Evolutionary conservation across 2,329 filamentous ascomycete species (phyloP).

Genomic region (Cercospora sp.): DNA sequence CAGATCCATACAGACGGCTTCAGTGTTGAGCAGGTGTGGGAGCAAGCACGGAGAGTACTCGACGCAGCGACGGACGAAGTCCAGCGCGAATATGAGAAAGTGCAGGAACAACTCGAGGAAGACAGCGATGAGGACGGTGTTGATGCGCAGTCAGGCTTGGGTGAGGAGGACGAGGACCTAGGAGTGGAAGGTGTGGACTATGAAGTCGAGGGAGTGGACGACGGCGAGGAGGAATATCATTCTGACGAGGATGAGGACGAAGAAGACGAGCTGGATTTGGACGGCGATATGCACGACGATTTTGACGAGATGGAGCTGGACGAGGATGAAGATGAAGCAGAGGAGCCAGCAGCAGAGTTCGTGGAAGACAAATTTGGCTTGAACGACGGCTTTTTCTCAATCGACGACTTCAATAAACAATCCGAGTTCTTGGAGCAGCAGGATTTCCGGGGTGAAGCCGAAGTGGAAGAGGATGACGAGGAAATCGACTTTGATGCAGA

Average conservation of each 20-base stretch:
- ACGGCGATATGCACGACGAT: conserved; percentile 32
- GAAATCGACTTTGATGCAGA: conserved; percentile 87
- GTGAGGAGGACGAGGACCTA: conserved; percentile 36
- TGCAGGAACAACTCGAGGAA: conserved; percentile 25
- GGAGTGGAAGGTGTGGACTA: conserved; percentile 41
- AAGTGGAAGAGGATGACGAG: conserved; percentile 75
- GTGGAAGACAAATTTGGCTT: conserved; percentile 77
- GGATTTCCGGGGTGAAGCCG: conserved; percentile 75
- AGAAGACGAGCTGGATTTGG: conserved; percentile 44
- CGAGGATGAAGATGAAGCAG: conserved; percentile 48
- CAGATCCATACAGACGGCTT: conserved; percentile 87
- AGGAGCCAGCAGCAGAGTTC: conserved; percentile 57
- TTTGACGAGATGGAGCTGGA: conserved; percentile 37
- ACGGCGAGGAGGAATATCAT: conserved; percentile 40
- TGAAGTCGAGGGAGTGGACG: conserved; percentile 38
- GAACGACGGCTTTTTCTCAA: conserved; percentile 97
- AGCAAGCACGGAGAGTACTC: conserved; percentile 85
- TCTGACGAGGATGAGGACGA: conserved; percentile 42
- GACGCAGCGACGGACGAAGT: conserved; percentile 61
- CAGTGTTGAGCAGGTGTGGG: conserved; percentile 86
- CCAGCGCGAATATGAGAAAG: conserved; percentile 48
- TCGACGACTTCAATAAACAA: conserved; percentile 95
- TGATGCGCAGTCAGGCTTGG: conserved; percentile 35
- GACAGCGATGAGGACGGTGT: conserved; percentile 21
- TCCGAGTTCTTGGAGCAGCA: conserved; percentile 86